These are phyloP conservation scores for Pyrenopolyporus hunteri DNA, from an alignment of 495 filamentous ascomycete species.

Conservation along the genomic window DNA sequence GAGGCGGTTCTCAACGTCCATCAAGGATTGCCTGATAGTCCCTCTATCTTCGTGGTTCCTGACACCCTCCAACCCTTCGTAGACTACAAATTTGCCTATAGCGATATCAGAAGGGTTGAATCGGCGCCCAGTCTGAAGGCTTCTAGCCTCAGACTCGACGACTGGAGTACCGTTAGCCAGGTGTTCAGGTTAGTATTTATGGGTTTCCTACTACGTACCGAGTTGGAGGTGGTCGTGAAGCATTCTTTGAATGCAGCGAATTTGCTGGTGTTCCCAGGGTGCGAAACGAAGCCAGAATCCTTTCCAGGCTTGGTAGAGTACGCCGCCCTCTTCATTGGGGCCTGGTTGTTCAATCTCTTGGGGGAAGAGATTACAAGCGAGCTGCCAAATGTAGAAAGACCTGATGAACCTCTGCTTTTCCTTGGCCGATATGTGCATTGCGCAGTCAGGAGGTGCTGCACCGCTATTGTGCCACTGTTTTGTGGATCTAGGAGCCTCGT, in stretches of 20 bases:
- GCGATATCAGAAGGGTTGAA: too few relatives aligned
- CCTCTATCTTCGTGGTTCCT: neutral
- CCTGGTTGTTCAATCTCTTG: neutral
- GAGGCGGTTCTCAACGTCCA: neutral
- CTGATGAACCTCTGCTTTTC: neutral
- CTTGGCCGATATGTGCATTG: neutral
- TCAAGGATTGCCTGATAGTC: neutral
- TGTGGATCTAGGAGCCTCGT: neutral
- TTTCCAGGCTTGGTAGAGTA: neutral
- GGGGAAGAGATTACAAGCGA: neutral
- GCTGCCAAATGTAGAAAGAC: slow-evolving; percentile 2
- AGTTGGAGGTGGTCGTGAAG: neutral
- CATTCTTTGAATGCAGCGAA: slow-evolving; percentile 8
- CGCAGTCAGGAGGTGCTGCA: neutral
- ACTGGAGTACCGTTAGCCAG: neutral
- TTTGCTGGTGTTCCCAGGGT: slow-evolving; percentile 16
- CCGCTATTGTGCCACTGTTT: neutral
- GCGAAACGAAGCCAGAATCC: slow-evolving; percentile 1
- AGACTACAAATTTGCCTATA: neutral
- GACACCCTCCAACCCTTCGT: neutral
- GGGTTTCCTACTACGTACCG: neutral
- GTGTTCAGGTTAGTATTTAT: neutral
- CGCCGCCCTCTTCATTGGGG: neutral
- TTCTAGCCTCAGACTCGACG: neutral
- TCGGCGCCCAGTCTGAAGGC: neutral